Evolutionary conservation across 2,329 filamentous ascomycete species (phyloP).

Genomic region (Colletotrichum sp.): DNA sequence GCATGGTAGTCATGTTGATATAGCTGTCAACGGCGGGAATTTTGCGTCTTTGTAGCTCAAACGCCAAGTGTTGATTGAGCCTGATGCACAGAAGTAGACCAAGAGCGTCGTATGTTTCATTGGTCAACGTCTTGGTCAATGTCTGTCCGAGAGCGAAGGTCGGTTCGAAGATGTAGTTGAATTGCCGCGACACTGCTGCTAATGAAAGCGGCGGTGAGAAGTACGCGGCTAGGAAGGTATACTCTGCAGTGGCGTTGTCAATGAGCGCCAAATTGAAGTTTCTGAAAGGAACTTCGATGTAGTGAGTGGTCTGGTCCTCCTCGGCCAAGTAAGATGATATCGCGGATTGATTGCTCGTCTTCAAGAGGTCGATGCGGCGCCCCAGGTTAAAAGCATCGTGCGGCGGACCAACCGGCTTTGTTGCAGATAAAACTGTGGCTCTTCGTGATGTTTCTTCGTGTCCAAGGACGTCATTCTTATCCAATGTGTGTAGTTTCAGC

Average conservation of each 20-base stretch:
- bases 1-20: conserved; percentile 94
- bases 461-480: conserved; percentile 83
- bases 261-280: conserved; percentile 94
- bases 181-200: conserved; percentile 80
- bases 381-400: conserved; percentile 93
- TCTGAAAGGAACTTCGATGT: conserved; percentile 88
- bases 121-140: conserved; percentile 77
- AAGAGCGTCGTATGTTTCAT: conserved; percentile 81
- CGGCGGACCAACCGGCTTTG: conserved; percentile 58
- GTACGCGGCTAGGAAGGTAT: conserved; percentile 90
- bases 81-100: conserved; percentile 91
- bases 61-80: conserved; percentile 91
- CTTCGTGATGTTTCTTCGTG: conserved; percentile 76
- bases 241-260: conserved; percentile 94
- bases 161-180: conserved; percentile 86
- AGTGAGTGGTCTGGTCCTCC: conserved; percentile 85
- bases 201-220: conserved; percentile 81
- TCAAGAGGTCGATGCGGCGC: conserved; percentile 82
- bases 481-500: conserved; percentile 81
- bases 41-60: conserved; percentile 90
- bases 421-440: conserved; percentile 60
- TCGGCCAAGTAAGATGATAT: conserved; percentile 90
- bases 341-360: conserved; percentile 74
- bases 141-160: conserved; percentile 84
- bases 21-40: conserved; percentile 90